Conservation (phyloP, 257 asterid genomes). For the Nicotiana undulata region DNA sequence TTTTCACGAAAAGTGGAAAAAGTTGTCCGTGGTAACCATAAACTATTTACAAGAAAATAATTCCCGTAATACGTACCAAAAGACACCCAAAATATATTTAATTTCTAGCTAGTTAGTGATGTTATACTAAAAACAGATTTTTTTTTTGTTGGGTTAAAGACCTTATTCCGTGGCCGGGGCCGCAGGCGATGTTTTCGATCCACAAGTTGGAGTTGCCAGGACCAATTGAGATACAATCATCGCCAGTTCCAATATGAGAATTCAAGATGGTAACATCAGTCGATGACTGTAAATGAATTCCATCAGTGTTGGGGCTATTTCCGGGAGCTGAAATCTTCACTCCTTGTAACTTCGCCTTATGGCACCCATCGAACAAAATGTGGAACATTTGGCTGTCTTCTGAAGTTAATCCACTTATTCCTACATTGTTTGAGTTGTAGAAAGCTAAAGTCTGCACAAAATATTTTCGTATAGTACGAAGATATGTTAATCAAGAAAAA, state of each 20-base stretch:
- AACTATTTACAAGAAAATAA: neutral
- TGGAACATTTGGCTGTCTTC: conserved; percentile 50
- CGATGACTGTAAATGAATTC: conserved; percentile 41
- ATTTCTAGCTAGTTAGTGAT: neutral
- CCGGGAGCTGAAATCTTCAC: conserved; percentile 24
- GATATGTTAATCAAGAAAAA: neutral
- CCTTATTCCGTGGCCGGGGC: conserved; percentile 65
- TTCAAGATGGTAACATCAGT: conserved; percentile 16
- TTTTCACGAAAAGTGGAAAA: too few species aligned
- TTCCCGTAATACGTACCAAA: neutral
- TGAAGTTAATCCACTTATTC: conserved; percentile 33
- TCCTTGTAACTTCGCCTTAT: conserved; percentile 27
- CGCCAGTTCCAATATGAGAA: conserved; percentile 36
- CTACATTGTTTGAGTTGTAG: conserved; percentile 34
- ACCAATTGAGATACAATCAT: conserved; percentile 50
- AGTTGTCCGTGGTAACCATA: neutral
- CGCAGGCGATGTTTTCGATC: conserved; percentile 32
- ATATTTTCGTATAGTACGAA: neutral
- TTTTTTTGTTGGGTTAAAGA: neutral
- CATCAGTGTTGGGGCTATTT: conserved; percentile 52
- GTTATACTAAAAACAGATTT: neutral
- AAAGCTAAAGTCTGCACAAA: conserved; percentile 35
- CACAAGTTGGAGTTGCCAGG: conserved; percentile 33
- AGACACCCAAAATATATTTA: neutral
- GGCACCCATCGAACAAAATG: conserved; percentile 36